Percentiles rank a stretch among this genome's conserved stretches.
Conservation (phyloP, 192 early-diverging fungal species). For the Backusella parvicylindrica region DNA sequence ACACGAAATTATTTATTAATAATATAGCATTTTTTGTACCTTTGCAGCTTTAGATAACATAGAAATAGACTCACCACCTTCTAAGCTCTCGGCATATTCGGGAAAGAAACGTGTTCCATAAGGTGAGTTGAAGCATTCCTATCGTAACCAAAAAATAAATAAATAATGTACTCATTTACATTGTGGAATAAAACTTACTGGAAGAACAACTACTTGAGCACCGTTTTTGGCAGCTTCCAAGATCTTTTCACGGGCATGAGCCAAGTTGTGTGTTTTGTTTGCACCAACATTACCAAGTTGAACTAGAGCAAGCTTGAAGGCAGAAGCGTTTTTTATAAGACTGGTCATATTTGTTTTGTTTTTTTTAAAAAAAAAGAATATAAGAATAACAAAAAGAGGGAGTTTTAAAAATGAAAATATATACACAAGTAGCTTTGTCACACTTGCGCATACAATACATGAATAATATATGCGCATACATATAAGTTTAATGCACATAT, state of each 20-base stretch:
- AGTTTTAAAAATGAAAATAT: not conserved
- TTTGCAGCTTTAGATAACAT: conserved; percentile 84
- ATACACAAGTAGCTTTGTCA: not conserved
- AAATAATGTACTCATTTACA: no score
- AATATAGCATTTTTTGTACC: conserved; percentile 20
- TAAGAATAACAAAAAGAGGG: not conserved
- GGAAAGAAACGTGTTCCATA: conserved; percentile 92
- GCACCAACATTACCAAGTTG: conserved; percentile 78
- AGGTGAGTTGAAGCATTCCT: conserved; percentile 98
- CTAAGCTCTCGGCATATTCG: conserved; percentile 84
- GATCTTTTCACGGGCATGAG: conserved; percentile 71
- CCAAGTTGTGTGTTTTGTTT: conserved; percentile 82
- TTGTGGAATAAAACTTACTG: conserved; percentile 62
- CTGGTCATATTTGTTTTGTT: conserved; percentile 11
- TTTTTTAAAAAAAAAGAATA: not conserved
- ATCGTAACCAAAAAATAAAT: not conserved
- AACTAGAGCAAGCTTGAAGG: conserved; percentile 68
- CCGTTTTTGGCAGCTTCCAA: conserved; percentile 81
- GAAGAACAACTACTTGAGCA: conserved; percentile 89
- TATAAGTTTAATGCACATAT: no score
- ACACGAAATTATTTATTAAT: not conserved
- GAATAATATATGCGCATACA: not conserved
- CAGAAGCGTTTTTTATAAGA: conserved; percentile 12
- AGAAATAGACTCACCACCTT: conserved; percentile 63
- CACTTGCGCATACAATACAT: not conserved